phyloP scores from a whole-genome alignment of 306 rosid species.

The Castanea crenata region DNA sequence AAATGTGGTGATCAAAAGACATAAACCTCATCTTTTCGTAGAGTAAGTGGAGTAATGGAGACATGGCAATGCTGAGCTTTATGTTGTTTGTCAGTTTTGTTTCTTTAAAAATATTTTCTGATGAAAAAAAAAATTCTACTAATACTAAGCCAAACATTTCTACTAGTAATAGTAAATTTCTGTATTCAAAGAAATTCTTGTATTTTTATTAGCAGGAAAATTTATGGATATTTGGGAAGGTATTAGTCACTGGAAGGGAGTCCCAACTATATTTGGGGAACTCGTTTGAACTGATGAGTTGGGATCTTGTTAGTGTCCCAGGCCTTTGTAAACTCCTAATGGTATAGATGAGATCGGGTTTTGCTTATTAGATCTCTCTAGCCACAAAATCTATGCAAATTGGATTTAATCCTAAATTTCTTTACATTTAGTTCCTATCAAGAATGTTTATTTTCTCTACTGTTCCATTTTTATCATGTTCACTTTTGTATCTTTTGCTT shows the following conservation, averaged over 20 bases:
- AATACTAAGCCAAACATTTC: conserved; percentile 15
- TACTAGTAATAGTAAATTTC: background rate
- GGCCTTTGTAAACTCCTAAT: background rate
- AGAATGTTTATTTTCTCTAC: background rate
- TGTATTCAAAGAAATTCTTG: background rate
- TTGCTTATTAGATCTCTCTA: conserved; percentile 1
- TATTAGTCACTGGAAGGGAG: background rate
- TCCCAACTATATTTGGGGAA: background rate
- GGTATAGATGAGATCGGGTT: background rate
- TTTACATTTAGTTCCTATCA: background rate
- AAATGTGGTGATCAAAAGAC: background rate
- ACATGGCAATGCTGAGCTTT: background rate
- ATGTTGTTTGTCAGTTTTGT: background rate
- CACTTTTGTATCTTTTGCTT: background rate
- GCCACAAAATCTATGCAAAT: conserved; percentile 2
- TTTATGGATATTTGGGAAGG: background rate
- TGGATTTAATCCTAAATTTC: background rate
- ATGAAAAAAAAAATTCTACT: background rate
- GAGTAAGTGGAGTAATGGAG: background rate
- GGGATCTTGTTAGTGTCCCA: background rate
- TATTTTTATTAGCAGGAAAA: background rate
- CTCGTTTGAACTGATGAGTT: conserved; percentile 7
- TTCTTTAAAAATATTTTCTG: background rate
- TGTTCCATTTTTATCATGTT: background rate
- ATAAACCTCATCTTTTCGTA: background rate